These are phyloP conservation scores for Mortierella sp. DNA, from an alignment of 371 early-diverging fungal species.

Conservation along the genomic window DNA sequence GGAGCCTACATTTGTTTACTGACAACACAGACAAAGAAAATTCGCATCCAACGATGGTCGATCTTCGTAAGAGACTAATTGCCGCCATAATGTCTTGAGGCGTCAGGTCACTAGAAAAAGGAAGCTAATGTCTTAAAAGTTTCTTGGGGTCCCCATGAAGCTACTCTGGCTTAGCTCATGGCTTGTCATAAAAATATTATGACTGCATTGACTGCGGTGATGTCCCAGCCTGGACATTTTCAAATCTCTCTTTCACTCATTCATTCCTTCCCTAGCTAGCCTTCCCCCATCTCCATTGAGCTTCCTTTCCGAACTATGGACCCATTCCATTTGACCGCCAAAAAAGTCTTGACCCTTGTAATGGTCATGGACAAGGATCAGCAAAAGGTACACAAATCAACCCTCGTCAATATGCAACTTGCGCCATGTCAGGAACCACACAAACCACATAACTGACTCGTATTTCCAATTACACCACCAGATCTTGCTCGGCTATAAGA, in stretches of 20 bases:
- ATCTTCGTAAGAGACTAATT: neutral
- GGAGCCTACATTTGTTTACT: neutral
- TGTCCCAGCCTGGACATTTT: neutral
- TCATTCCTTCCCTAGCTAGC: neutral
- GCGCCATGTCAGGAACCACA: neutral
- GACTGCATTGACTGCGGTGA: neutral
- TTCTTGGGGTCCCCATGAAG: neutral
- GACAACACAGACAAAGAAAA: neutral
- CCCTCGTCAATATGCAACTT: neutral
- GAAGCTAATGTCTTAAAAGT: neutral
- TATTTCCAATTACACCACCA: slow-evolving; percentile 15
- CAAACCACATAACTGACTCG: neutral
- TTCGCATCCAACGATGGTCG: neutral
- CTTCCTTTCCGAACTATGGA: slow-evolving; percentile 20
- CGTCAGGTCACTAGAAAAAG: neutral
- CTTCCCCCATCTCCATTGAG: neutral
- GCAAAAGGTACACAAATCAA: slow-evolving; percentile 16
- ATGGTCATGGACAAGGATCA: slow-evolving; percentile 44
- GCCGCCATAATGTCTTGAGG: neutral
- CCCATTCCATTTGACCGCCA: slow-evolving; percentile 37
- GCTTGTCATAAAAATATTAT: neutral
- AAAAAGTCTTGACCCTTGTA: slow-evolving; percentile 52
- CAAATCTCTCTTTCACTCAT: neutral
- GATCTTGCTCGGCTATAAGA: slow-evolving; percentile 80
- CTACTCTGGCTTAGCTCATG: neutral